phyloP scores from a whole-genome alignment of 108 stramenopile genomes.

The Licmophora abbreviata region DNA sequence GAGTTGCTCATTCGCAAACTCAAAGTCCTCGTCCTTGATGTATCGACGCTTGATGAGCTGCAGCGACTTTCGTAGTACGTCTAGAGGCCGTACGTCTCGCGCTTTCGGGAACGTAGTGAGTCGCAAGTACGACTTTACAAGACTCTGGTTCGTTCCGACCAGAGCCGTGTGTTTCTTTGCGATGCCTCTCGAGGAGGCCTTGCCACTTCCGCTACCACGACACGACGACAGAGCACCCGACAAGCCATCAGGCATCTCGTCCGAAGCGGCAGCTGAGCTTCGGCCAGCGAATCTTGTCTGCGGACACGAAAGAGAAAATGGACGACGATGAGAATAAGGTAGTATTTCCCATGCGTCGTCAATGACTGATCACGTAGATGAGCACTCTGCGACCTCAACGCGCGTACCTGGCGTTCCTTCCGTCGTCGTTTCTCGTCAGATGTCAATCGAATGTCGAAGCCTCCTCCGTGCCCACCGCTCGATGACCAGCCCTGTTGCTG shows the following conservation, averaged over 20 bases:
- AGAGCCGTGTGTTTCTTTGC: constrained; percentile 4
- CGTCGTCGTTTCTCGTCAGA: constrained; percentile 2
- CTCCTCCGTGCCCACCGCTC: too few relatives aligned
- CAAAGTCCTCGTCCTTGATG: constrained; percentile 67
- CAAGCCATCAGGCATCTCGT: neutral
- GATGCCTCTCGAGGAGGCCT: neutral
- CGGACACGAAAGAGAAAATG: neutral
- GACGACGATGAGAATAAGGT: too few relatives aligned
- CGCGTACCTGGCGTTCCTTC: constrained; percentile 1
- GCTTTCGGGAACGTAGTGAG: constrained; percentile 63
- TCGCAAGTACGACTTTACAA: constrained; percentile 81
- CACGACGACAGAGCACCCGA: neutral
- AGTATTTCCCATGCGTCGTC: too few relatives aligned
- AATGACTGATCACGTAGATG: too few relatives aligned
- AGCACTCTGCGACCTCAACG: neutral
- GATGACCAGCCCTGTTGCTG: too few relatives aligned
- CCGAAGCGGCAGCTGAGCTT: neutral
- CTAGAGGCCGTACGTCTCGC: constrained; percentile 57
- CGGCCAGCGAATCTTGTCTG: neutral
- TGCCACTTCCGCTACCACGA: neutral
- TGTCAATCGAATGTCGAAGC: neutral
- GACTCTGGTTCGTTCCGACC: constrained; percentile 24
- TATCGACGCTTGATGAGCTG: constrained; percentile 56
- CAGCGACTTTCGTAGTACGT: constrained; percentile 43
- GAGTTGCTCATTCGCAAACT: constrained; percentile 77